phyloP scores from a whole-genome alignment of 2,329 filamentous ascomycete species.

The Xylariaceae sp. region DNA sequence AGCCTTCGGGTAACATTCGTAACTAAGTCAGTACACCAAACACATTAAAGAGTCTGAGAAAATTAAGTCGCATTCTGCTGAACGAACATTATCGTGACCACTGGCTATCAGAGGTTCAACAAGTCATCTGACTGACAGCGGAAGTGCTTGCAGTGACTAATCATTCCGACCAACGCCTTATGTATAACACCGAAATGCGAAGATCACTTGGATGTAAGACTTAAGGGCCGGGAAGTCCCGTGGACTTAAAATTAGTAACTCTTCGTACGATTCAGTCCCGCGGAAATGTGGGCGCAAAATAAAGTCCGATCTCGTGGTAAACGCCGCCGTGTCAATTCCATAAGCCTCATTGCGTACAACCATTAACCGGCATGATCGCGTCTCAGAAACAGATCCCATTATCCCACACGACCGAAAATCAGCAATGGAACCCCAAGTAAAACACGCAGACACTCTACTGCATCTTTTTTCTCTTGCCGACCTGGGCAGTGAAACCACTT shows the following conservation, averaged over 20 bases:
- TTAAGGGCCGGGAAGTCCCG: not conserved
- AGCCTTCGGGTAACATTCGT: no score
- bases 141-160: no score
- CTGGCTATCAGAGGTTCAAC: no score
- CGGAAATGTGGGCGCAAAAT: not conserved
- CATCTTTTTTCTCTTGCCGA: slow-evolving; percentile 97
- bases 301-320: slow-evolving; percentile 1
- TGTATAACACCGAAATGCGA: no score
- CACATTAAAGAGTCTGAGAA: no score
- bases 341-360: slow-evolving; percentile 12
- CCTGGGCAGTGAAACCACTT: slow-evolving; percentile 99
- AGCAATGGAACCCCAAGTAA: slow-evolving; percentile 4
- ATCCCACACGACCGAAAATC: slow-evolving; percentile 1
- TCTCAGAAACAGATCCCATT: slow-evolving; percentile 14
- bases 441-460: slow-evolving; percentile 35
- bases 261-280: not conserved
- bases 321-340: slow-evolving; percentile 9
- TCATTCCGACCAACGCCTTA: no score
- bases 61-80: no score
- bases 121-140: no score
- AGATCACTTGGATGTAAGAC: not conserved
- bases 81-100: no score
- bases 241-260: not conserved
- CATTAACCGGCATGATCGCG: slow-evolving; percentile 5
- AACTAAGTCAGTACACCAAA: no score